Evolutionary conservation across 331 rosid genomes (phyloP), one percentile per base, ranked within the genome.

Genomic region (Phaseolus coccineus): DNA sequence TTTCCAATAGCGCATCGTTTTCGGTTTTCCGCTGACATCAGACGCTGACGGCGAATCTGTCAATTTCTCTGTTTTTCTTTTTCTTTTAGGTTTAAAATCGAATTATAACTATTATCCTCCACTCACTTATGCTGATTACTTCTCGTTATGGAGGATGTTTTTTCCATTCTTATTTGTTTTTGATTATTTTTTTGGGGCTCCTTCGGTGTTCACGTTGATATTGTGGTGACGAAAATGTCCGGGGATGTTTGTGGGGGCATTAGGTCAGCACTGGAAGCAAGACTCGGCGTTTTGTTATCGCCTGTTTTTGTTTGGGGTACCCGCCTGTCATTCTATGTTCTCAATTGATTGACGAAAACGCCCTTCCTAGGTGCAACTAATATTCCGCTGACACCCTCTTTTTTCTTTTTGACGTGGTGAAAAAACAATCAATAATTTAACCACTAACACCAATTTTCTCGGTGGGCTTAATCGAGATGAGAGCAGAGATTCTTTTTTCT

Each of bases 261-360:
- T 90, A 77, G 52, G 83, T 79, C 80, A 85, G 79, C 56, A 28
- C 0, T 3, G 42, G 16, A 61, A 30, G 63, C 63, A 76, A 71
- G 72, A 58, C 19, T 72, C 80, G 85, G 84, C 90, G 93, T 88
- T 89, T 88, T 85, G 88, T 79, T 72, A 77, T 82, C 79, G 84
- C 89, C 86, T 73, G 80, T 78, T 78, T 35, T 81, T 40, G 19
- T 35, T 81, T 52, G n/a, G 73, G 16, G 51, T 46, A 12, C 51
- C 51, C 51, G 14, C 73, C 84, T 84, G 76, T 74, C 81, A 10
- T 71, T 76, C 77, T 27, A 14, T 73, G 61, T 22, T 33, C 7
- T n/a, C 13, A 11, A 14, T 57, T 57, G 48, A 81, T 77, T 82
- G 88, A 89, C 96, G 39, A 64, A 86, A 81, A 80, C 12, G 84